Evolutionary conservation across 345 rosid genomes (phyloP).

Genomic region (Turritis glabra): DNA sequence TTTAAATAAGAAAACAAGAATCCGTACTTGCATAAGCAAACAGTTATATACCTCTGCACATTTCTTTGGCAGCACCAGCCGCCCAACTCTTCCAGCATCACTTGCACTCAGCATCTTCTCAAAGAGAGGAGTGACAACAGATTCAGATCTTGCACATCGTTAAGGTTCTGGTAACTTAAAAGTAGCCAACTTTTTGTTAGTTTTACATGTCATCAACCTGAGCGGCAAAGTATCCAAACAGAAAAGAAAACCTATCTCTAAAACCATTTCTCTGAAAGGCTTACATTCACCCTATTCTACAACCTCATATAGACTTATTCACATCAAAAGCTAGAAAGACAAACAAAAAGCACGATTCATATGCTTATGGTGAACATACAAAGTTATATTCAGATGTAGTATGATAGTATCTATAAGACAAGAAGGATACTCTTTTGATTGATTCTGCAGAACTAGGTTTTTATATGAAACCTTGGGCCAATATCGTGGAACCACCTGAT

Average conservation of each 20-base stretch:
- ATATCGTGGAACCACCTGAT: constrained; percentile 76
- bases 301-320: constrained; percentile 3
- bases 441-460: constrained; percentile 66
- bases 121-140: constrained; percentile 77
- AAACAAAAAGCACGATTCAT: constrained; percentile 13
- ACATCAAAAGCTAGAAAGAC: constrained; percentile 8
- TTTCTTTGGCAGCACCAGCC: constrained; percentile 90
- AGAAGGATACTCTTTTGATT: constrained; percentile 89
- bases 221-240: constrained; percentile 26
- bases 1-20: constrained; percentile 13
- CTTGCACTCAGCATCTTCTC: constrained; percentile 97
- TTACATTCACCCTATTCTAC: constrained; percentile 8
- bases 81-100: constrained; percentile 91
- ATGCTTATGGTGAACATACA: constrained; percentile 16
- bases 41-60: constrained; percentile 82
- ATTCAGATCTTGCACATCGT: constrained; percentile 68
- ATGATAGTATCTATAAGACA: constrained; percentile 27
- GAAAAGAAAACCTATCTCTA: constrained; percentile 7
- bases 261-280: background rate
- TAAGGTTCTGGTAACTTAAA: constrained; percentile 50
- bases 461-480: constrained; percentile 68
- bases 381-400: constrained; percentile 14
- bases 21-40: constrained; percentile 22
- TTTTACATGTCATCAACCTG: constrained; percentile 22
- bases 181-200: constrained; percentile 4